Conservation (phyloP, 2,329 filamentous ascomycete genomes). For the Exophiala sp. region DNA sequence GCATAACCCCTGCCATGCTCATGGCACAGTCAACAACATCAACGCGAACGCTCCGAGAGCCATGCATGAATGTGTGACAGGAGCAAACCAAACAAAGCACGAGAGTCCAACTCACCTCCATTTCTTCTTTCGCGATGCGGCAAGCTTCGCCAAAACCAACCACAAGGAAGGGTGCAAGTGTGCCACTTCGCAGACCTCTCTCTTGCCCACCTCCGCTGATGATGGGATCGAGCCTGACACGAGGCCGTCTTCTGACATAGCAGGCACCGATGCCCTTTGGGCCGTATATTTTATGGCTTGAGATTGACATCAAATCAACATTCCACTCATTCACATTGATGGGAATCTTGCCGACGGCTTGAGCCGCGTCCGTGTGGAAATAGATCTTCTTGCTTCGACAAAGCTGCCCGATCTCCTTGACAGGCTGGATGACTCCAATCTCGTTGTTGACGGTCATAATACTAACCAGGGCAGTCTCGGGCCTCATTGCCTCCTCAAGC, state of each 20-base stretch:
- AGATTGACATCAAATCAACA: conserved; percentile 97
- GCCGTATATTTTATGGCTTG: conserved; percentile 96
- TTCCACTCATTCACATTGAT: conserved; percentile 97
- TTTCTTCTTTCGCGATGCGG: conserved; percentile 81
- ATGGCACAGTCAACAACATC: conserved; percentile 46
- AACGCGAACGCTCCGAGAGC: conserved; percentile 73
- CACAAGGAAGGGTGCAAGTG: conserved; percentile 77
- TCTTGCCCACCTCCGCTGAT: conserved; percentile 97
- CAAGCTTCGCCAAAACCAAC: conserved; percentile 96
- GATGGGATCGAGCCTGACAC: conserved; percentile 89
- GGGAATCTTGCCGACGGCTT: conserved; percentile 97
- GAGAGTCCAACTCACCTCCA: conserved; percentile 62
- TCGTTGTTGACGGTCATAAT: conserved; percentile 99
- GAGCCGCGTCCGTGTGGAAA: conserved; percentile 94
- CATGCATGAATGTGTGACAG: too few species aligned
- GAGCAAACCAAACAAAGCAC: conserved; percentile 56
- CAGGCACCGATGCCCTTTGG: conserved; percentile 96
- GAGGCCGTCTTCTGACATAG: conserved; percentile 84
- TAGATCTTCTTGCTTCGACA: conserved; percentile 91
- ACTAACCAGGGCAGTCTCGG: conserved; percentile 86
- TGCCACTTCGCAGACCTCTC: conserved; percentile 88
- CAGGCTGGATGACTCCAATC: conserved; percentile 96
- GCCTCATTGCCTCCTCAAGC: conserved; percentile 80
- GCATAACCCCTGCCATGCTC: conserved; percentile 66
- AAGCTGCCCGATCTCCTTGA: conserved; percentile 86